These are phyloP conservation scores for Pseudofabraea citricarpa DNA, from an alignment of 2,329 filamentous ascomycete genomes.

Conservation along the genomic window DNA sequence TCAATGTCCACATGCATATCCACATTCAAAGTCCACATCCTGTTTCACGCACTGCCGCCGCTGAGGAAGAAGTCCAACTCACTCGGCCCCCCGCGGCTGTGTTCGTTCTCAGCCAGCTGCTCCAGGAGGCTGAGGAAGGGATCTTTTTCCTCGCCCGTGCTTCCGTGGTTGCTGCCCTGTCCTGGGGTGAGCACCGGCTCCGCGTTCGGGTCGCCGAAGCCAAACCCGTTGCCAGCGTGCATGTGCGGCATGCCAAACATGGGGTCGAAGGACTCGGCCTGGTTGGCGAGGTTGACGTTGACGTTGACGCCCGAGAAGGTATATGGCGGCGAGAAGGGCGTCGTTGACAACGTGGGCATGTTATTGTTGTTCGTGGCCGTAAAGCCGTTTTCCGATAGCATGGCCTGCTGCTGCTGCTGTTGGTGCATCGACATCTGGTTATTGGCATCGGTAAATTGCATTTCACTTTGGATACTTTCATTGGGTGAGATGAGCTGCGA, in stretches of 20 bases:
- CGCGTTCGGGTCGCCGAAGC: constrained; percentile 39
- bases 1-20: constrained; percentile 1
- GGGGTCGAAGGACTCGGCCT: constrained; percentile 43
- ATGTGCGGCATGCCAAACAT: constrained; percentile 55
- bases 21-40: not conserved
- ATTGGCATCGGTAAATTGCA: constrained; percentile 4
- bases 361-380: too few relatives aligned
- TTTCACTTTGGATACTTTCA: constrained; percentile 4
- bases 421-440: not conserved
- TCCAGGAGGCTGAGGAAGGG: constrained; percentile 76
- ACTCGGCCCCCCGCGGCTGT: constrained; percentile 60
- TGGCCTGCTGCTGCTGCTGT: constrained; percentile 8
- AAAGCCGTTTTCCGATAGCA: constrained; percentile 10
- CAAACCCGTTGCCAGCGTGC: constrained; percentile 46
- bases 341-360: constrained; percentile 14
- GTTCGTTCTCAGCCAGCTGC: constrained; percentile 78
- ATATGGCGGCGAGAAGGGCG: constrained; percentile 29
- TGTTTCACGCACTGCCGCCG: constrained; percentile 11
- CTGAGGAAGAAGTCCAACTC: constrained; percentile 75
- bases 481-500: constrained; percentile 25
- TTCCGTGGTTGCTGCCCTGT: constrained; percentile 44
- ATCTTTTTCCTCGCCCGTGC: constrained; percentile 65
- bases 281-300: constrained; percentile 5
- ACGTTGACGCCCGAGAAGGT: constrained; percentile 17
- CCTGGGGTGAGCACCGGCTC: constrained; percentile 37